These are phyloP conservation scores for Cladophialophora carrionii DNA, from an alignment of 2,329 filamentous ascomycete genomes.

Conservation along the genomic window DNA sequence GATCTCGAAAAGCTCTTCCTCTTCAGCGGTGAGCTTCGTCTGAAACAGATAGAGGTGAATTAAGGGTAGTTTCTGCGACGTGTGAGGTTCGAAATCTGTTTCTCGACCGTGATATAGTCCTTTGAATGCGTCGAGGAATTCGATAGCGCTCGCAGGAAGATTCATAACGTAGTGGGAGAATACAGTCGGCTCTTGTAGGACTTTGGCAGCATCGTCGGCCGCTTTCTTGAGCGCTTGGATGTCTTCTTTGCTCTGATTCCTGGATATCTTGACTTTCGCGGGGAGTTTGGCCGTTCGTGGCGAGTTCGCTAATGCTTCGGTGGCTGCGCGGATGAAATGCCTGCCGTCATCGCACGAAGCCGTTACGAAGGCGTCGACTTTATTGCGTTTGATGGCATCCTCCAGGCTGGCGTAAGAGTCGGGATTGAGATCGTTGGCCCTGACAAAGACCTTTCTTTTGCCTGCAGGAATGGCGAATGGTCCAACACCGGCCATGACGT, in stretches of 20 bases:
- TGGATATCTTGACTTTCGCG: slow-evolving; percentile 47
- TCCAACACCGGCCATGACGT: slow-evolving; percentile 96
- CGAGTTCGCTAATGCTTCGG: slow-evolving; percentile 56
- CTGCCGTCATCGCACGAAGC: slow-evolving; percentile 82
- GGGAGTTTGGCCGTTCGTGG: slow-evolving; percentile 60
- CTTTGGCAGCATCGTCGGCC: slow-evolving; percentile 35
- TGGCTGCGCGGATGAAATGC: slow-evolving; percentile 74
- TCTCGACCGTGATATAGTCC: slow-evolving; percentile 79
- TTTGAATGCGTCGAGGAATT: slow-evolving; percentile 76
- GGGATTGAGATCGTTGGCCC: slow-evolving; percentile 96
- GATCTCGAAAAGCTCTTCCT: slow-evolving; percentile 62
- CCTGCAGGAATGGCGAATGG: slow-evolving; percentile 92
- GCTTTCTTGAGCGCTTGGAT: slow-evolving; percentile 36
- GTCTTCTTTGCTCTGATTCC: slow-evolving; percentile 40
- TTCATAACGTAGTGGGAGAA: slow-evolving; percentile 99
- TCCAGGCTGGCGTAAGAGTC: slow-evolving; percentile 76
- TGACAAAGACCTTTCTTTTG: slow-evolving; percentile 87
- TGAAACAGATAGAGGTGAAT: slow-evolving; percentile 96
- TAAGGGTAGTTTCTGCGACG: slow-evolving; percentile 68
- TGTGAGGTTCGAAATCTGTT: slow-evolving; percentile 65
- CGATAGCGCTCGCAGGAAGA: slow-evolving; percentile 83
- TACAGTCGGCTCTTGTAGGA: slow-evolving; percentile 64
- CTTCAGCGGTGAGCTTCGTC: slow-evolving; percentile 75
- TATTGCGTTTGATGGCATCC: slow-evolving; percentile 74
- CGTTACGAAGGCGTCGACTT: slow-evolving; percentile 73